A percentile compares a stretch with the other conserved stretches of the same genome.
Conservation (phyloP, 2,329 filamentous ascomycete species). For the Cyanodermella asteris region DNA sequence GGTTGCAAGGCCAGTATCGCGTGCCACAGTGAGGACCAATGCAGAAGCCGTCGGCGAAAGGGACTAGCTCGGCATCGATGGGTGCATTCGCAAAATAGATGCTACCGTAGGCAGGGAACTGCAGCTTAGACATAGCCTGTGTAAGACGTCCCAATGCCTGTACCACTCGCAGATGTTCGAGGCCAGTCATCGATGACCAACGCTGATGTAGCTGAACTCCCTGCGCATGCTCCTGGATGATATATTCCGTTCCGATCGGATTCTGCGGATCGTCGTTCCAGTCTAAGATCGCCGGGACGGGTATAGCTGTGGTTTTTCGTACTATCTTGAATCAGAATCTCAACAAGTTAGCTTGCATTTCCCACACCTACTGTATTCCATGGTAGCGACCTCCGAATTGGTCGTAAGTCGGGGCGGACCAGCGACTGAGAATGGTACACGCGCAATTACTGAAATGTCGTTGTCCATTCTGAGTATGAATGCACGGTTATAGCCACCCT, state of each 20-base stretch:
- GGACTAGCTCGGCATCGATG: conserved; percentile 5
- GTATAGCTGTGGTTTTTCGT: conserved; percentile 17
- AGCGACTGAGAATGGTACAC: conserved; percentile 19
- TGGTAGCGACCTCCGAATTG: conserved; percentile 24
- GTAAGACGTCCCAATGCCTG: conserved; percentile 6
- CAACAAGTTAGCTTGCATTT: background rate
- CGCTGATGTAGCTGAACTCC: conserved; percentile 14
- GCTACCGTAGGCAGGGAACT: conserved; percentile 17
- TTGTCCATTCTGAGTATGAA: conserved; percentile 22
- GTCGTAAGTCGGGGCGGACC: conserved; percentile 17
- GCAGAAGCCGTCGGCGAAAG: conserved; percentile 10
- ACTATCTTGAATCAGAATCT: conserved; percentile 10
- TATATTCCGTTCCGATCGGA: conserved; percentile 17
- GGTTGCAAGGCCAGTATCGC: conserved; percentile 13
- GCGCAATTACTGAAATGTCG: conserved; percentile 17
- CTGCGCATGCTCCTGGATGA: conserved; percentile 18
- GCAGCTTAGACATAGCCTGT: conserved; percentile 8
- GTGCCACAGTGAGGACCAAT: conserved; percentile 14
- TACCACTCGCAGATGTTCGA: conserved; percentile 11
- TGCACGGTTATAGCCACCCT: conserved; percentile 23
- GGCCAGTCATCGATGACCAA: conserved; percentile 13
- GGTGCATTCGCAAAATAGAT: conserved; percentile 13
- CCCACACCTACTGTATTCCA: conserved; percentile 17
- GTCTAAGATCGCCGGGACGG: conserved; percentile 21
- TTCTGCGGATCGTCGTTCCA: conserved; percentile 19